Evolutionary conservation across 257 asterid species (phyloP).

Genomic region (Jaltomata sinuosa): DNA sequence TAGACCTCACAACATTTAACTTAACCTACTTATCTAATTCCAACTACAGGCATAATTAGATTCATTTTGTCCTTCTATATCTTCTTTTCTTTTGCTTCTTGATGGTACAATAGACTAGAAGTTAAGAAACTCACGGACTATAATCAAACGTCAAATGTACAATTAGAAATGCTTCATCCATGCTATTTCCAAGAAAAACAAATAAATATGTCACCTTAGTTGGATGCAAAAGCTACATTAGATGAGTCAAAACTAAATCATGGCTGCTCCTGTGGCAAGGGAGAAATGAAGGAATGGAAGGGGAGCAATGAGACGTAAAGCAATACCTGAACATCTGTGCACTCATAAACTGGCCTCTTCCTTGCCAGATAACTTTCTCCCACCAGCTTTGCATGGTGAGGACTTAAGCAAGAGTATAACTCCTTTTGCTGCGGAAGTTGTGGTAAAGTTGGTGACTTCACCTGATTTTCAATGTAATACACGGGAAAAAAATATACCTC

Average conservation of each 20-base stretch:
- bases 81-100: not conserved
- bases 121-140: not conserved
- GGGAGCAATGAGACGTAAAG: not conserved
- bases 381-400: conserved; percentile 78
- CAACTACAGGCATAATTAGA: not conserved
- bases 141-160: not conserved
- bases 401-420: conserved; percentile 55
- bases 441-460: conserved; percentile 78
- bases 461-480: conserved; percentile 34
- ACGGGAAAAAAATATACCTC: conserved; percentile 8
- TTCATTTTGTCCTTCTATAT: not conserved
- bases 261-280: not conserved
- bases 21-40: not conserved
- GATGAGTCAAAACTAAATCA: not conserved
- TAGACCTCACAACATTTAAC: not conserved
- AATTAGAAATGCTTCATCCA: not conserved
- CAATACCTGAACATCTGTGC: conserved; percentile 73
- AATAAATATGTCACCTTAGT: not conserved
- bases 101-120: not conserved
- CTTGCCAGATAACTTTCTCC: conserved; percentile 93
- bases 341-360: conserved; percentile 84
- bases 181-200: not conserved
- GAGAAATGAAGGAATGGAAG: not conserved
- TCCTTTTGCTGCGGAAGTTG: conserved; percentile 77
- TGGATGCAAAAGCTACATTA: not conserved